Conservation (phyloP, 2,329 filamentous ascomycete genomes). For the Gnomoniopsis smithogilvyi region DNA sequence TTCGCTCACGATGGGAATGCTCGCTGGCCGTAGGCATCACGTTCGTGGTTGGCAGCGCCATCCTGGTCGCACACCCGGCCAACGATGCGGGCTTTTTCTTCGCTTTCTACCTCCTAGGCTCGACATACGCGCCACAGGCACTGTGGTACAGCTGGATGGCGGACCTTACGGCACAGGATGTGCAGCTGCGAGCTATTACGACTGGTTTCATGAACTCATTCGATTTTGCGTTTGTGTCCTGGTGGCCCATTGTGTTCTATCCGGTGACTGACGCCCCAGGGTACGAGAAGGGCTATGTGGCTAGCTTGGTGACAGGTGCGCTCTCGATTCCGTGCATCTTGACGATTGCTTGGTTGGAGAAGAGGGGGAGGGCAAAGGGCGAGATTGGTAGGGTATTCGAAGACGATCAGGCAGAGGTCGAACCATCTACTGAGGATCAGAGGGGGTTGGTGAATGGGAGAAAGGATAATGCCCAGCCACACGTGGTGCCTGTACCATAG, state of each 20-base stretch:
- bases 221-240: constrained; percentile 39
- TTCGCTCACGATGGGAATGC: constrained; percentile 40
- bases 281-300: constrained; percentile 36
- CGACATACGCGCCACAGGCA: constrained; percentile 42
- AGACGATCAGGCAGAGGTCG: neutral
- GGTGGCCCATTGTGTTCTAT: constrained; percentile 38
- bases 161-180: constrained; percentile 35
- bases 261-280: constrained; percentile 37
- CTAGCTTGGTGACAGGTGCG: constrained; percentile 34
- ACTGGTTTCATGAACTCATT: constrained; percentile 42
- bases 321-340: constrained; percentile 33
- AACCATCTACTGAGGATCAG: neutral
- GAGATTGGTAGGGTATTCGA: constrained; percentile 24
- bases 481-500: neutral
- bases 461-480: neutral
- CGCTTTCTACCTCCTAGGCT: constrained; percentile 41
- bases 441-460: neutral
- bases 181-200: constrained; percentile 40
- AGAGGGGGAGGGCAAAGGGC: constrained; percentile 23
- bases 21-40: constrained; percentile 39
- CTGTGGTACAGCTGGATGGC: constrained; percentile 47
- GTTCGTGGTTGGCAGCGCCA: constrained; percentile 37
- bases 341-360: constrained; percentile 35
- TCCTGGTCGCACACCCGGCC: constrained; percentile 31
- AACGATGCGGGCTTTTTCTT: constrained; percentile 36